phyloP scores from a whole-genome alignment of 768 basidiomycete species.

The Boletus huronensis region DNA sequence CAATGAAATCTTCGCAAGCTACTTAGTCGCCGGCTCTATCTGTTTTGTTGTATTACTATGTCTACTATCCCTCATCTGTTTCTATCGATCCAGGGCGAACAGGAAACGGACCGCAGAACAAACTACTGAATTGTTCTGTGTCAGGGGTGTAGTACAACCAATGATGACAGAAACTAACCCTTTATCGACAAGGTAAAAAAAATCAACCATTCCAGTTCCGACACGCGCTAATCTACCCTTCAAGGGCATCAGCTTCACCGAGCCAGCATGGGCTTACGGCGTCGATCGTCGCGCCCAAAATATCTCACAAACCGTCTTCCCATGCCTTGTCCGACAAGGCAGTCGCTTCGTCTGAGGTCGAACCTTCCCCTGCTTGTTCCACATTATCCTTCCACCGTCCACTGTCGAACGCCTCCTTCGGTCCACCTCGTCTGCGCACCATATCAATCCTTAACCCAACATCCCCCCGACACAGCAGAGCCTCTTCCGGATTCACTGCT shows the following conservation, averaged over 20 bases:
- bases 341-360: constrained; percentile 39
- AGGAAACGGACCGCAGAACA: constrained; percentile 35
- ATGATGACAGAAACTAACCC: constrained; percentile 1
- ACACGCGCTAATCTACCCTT: not conserved
- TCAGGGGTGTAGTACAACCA: constrained; percentile 5
- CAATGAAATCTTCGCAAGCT: constrained; percentile 43
- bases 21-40: constrained; percentile 28
- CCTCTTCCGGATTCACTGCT: constrained; percentile 33
- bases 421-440: constrained; percentile 11
- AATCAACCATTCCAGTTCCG: not conserved
- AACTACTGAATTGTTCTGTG: constrained; percentile 40
- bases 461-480: constrained; percentile 30
- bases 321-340: constrained; percentile 43
- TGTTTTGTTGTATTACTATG: constrained; percentile 30
- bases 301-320: constrained; percentile 36
- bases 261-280: constrained; percentile 42
- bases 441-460: constrained; percentile 18
- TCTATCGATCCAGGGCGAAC: constrained; percentile 39
- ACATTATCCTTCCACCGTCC: constrained; percentile 30
- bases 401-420: constrained; percentile 5
- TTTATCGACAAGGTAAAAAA: constrained; percentile 12
- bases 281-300: constrained; percentile 52
- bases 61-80: constrained; percentile 34
- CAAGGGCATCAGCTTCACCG: constrained; percentile 25
- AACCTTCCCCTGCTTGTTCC: constrained; percentile 37